Evolutionary conservation across 139 green algal genomes (phyloP), one percentile per base, ranked within the genome.

Genomic region (Penium margaritaceum): DNA sequence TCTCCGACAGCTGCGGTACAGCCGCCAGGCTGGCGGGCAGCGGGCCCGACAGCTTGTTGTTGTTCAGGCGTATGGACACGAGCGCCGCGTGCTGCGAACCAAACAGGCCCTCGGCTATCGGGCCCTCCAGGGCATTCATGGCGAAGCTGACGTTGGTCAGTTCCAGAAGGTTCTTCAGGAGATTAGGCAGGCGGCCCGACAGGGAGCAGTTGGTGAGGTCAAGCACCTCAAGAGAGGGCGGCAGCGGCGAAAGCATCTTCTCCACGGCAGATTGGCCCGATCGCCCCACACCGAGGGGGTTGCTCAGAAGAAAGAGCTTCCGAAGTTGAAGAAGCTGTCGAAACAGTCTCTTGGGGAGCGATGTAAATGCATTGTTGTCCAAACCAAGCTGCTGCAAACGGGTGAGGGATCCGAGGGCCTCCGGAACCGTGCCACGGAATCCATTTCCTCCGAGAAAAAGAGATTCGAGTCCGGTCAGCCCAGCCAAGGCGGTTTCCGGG

Each of bases 161-260:
- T 9, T 17, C 24, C 27, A 39, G 21, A 12, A 74, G 2, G 33
- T 9, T 5, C 9, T n/a, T 39, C 15, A 60, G 1, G 36, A 30
- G 66, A 19, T 33, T 21, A 32, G 66, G 66, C 5, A 74, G n/a
- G 0, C 38, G n/a, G 6, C 66, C 41, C 9, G 66, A 34, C 19
- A 74, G 44, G 0, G 1, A 30, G 36, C 33, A 58, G 5, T 74
- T 7, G 17, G 66, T 74, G n/a, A 74, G 35, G 19, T 74, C 66
- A 0, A 74, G 9, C 4, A 44, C 44, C 24, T 65, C 6, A 33
- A 74, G 41, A 6, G 51, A n/a, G 0, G 51, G n/a, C n/a, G n/a
- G n/a, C n/a, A n/a, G n/a, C n/a, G n/a, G n/a, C n/a, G n/a, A n/a
- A n/a, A n/a, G n/a, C n/a, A n/a, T n/a, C n/a, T 60, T n/a, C 30